These are phyloP conservation scores for Moniliophthora roreri DNA, from an alignment of 1,284 basidiomycete genomes.

Conservation along the genomic window DNA sequence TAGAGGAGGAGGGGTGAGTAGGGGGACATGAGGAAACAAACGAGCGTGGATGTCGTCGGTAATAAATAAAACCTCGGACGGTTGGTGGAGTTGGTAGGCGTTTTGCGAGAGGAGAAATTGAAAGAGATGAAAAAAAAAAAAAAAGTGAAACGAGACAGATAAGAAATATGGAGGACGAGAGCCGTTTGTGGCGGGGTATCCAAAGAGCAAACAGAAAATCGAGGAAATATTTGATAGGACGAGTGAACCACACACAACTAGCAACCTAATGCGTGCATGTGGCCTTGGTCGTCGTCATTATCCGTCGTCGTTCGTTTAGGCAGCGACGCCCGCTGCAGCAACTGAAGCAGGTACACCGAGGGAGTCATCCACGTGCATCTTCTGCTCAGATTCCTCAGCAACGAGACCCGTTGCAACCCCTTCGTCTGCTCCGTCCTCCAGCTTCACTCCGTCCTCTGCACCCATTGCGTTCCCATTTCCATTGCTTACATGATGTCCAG, in stretches of 20 bases:
- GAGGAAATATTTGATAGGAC: neutral
- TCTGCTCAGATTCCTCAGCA: neutral
- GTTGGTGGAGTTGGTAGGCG: too few relatives aligned
- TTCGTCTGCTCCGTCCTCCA: neutral
- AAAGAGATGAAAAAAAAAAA: neutral
- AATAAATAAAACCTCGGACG: too few relatives aligned
- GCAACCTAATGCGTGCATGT: too few relatives aligned
- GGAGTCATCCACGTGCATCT: neutral
- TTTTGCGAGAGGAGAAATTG: neutral
- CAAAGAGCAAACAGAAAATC: conserved; percentile 16
- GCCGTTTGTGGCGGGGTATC: conserved; percentile 1
- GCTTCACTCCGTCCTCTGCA: neutral
- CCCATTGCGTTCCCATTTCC: conserved; percentile 31
- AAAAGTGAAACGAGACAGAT: conserved; percentile 6
- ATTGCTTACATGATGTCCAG: too few relatives aligned
- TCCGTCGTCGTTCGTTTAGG: neutral
- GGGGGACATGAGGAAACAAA: too few relatives aligned
- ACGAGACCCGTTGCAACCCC: neutral
- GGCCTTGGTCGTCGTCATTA: too few relatives aligned
- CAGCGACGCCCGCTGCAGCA: too few relatives aligned
- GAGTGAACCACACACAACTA: too few relatives aligned
- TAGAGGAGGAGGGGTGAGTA: too few relatives aligned
- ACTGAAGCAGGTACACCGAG: neutral
- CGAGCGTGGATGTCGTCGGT: too few relatives aligned
- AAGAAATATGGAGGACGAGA: conserved; percentile 5